Base-by-base conservation (phyloP, 139 green algal species). In the Tetraselmis striata region DNA sequence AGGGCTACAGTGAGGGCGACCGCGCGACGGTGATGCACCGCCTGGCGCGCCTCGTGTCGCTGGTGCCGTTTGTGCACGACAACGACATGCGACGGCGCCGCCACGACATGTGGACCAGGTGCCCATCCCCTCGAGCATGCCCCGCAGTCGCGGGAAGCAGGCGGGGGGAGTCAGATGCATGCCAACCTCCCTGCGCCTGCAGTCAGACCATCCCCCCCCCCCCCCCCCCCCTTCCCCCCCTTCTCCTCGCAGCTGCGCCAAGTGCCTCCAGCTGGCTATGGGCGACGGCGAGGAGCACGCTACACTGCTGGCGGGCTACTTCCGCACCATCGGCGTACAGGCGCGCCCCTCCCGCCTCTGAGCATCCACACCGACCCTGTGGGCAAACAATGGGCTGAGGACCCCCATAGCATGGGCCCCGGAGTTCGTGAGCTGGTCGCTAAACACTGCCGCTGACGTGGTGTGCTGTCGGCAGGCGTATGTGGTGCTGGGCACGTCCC, bases 211-310 rank as follows among this genome's bases (percentile, higher is more conserved):
- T n/a, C n/a, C n/a, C n/a, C n/a, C n/a, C n/a, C n/a, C n/a, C n/a
- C n/a, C n/a, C n/a, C n/a, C n/a, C n/a, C n/a, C n/a, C n/a, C n/a
- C n/a, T n/a, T n/a, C n/a, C n/a, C n/a, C n/a, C n/a, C n/a, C n/a
- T n/a, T n/a, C n/a, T n/a, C n/a, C n/a, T n/a, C n/a, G n/a, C 45
- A 67, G 45, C 59, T 86, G 23, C 76, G 77, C 86, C 0, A 87
- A 93, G 81, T 79, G 84, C 1, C 74, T 92, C 45, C 32, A 80
- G 77, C 67, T 90, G 23, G 79, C 80, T 1, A 87, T 79, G 1
- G 88, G 90, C 0, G 86, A 90, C 58, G 77, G 80, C 31, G 86
- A 91, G 80, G 90, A 93, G 81, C 90, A 93, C 79, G 90, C 87
- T 1, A 84, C 90, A 79, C 79, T 93, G 80, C 83, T 93, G 81